These are phyloP conservation scores for Talaromyces sp. DNA, from an alignment of 2,329 filamentous ascomycete species.

Conservation along the genomic window DNA sequence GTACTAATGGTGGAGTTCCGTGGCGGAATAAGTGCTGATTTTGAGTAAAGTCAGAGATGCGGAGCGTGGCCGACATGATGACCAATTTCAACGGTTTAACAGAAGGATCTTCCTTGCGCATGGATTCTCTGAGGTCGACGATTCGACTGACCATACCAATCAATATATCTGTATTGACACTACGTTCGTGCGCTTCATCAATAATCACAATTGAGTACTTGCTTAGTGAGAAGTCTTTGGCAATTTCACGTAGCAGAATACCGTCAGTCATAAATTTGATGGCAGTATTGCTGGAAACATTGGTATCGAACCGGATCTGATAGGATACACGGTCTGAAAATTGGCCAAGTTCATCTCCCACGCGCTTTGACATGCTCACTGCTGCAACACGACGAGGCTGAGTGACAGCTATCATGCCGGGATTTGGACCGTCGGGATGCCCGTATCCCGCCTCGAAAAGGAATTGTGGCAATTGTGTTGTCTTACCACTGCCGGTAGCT, in stretches of 20 bases:
- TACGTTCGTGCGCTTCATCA: constrained; percentile 95
- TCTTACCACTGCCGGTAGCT: constrained; percentile 94
- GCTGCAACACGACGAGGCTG: constrained; percentile 93
- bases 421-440: constrained; percentile 69
- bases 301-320: constrained; percentile 92
- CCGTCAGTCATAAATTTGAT: constrained; percentile 99
- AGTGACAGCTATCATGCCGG: constrained; percentile 91
- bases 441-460: constrained; percentile 92
- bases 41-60: constrained; percentile 84
- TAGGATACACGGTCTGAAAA: constrained; percentile 78
- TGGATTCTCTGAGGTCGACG: constrained; percentile 73
- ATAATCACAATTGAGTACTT: constrained; percentile 95
- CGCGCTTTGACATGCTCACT: constrained; percentile 93
- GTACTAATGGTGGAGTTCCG: constrained; percentile 73
- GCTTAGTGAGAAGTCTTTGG: constrained; percentile 78
- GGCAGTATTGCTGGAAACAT: constrained; percentile 72
- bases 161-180: constrained; percentile 96
- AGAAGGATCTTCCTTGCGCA: constrained; percentile 67
- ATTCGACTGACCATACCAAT: constrained; percentile 95
- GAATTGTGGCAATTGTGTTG: constrained; percentile 95
- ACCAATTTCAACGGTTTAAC: constrained; percentile 82
- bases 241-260: constrained; percentile 86
- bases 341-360: constrained; percentile 77
- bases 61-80: constrained; percentile 95
- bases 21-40: constrained; percentile 75